Evolutionary conservation across 805 yeast genomes (phyloP).

Genomic region (Isabelozyma pseudorhagii): DNA sequence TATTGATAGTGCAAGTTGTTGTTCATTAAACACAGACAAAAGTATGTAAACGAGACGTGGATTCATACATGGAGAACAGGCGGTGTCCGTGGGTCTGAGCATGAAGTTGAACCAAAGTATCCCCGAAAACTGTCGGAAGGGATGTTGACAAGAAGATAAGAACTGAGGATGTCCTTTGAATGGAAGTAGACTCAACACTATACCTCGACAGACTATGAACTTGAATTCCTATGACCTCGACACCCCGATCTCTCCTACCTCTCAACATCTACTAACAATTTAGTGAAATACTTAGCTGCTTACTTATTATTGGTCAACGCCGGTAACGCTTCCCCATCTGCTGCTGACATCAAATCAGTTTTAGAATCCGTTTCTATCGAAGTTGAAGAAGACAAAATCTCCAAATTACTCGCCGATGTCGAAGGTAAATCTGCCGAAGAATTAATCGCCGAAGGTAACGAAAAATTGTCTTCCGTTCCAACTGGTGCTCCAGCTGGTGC

Average conservation of each 20-base stretch:
- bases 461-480: slow-evolving; percentile 33
- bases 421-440: slow-evolving; percentile 34
- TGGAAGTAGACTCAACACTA: too few species aligned
- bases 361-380: slow-evolving; percentile 38
- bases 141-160: too few species aligned
- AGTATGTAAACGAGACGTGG: neutral
- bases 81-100: neutral
- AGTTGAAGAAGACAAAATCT: slow-evolving; percentile 32
- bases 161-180: too few species aligned
- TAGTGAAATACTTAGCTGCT: slow-evolving; percentile 47
- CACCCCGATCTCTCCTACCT: neutral
- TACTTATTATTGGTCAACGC: slow-evolving; percentile 46
- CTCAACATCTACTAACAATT: slow-evolving; percentile 18
- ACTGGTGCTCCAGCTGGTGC: slow-evolving; percentile 30
- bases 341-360: slow-evolving; percentile 38
- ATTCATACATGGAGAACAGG: too few species aligned
- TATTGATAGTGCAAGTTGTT: neutral
- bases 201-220: neutral
- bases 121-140: too few species aligned
- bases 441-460: slow-evolving; percentile 36
- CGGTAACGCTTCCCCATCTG: slow-evolving; percentile 44
- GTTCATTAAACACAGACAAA: neutral
- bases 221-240: neutral
- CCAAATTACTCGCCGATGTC: slow-evolving; percentile 32
- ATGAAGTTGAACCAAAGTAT: neutral